phyloP scores from a whole-genome alignment of 2,329 filamentous ascomycete genomes.

The Diaporthe vexans region DNA sequence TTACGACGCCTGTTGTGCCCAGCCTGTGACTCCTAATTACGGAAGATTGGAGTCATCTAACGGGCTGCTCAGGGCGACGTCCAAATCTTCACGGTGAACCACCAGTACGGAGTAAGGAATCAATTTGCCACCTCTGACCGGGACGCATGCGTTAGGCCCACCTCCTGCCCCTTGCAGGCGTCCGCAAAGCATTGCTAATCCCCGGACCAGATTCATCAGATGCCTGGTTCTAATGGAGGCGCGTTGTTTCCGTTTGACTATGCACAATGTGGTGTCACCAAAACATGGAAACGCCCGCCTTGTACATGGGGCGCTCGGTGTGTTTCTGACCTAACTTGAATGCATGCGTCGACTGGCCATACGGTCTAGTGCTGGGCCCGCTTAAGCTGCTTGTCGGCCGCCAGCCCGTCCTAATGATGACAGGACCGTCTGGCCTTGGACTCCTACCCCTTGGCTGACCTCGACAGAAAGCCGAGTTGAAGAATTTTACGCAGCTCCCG shows the following conservation, averaged over 20 bases:
- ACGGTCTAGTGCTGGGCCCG: neutral
- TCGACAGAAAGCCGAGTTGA: neutral
- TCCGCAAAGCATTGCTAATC: neutral
- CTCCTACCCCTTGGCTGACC: neutral
- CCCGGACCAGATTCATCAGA: slow-evolving; percentile 15
- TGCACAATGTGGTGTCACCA: slow-evolving; percentile 10
- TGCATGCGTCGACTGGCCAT: slow-evolving; percentile 20
- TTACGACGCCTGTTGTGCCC: slow-evolving; percentile 10
- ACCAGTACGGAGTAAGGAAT: slow-evolving; percentile 16
- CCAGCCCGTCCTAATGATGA: slow-evolving; percentile 29
- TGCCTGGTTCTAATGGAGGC: slow-evolving; percentile 27
- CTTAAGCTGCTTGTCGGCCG: slow-evolving; percentile 22
- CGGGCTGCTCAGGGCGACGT: neutral
- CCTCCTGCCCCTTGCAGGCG: slow-evolving; percentile 16
- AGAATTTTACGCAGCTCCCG: neutral
- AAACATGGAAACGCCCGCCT: slow-evolving; percentile 5
- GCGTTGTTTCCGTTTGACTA: slow-evolving; percentile 6
- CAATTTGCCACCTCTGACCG: slow-evolving; percentile 24
- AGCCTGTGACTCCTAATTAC: neutral
- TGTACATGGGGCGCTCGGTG: slow-evolving; percentile 12
- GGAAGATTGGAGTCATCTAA: slow-evolving; percentile 3
- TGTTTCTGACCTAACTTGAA: slow-evolving; percentile 20
- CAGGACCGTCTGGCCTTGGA: neutral
- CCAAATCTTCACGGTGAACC: slow-evolving; percentile 2
- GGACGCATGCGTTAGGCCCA: neutral